A percentile compares a stretch with the other conserved stretches of the same genome.
Evolutionary conservation across 192 early-diverging fungal genomes (phyloP).

Genomic region (Coemansia sp.): DNA sequence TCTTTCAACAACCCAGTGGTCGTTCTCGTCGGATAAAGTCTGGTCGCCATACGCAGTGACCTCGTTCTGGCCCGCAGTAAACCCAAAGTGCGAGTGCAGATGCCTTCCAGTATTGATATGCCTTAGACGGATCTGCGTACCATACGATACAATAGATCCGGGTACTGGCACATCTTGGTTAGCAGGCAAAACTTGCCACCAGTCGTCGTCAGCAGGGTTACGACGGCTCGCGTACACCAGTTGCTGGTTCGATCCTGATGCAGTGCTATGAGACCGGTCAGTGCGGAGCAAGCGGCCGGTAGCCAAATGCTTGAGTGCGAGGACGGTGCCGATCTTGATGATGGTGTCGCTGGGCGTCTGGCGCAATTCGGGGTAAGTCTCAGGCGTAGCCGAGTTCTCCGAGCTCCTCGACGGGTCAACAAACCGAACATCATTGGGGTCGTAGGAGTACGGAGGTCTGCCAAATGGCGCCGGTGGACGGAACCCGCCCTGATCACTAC

Average conservation of each 20-base stretch:
- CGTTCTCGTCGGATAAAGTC: slow-evolving; percentile 57
- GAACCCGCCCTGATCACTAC: slow-evolving; percentile 21
- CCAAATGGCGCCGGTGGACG: slow-evolving; percentile 42
- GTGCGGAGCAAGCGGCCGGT: slow-evolving; percentile 59
- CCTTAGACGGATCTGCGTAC: slow-evolving; percentile 58
- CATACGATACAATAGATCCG: slow-evolving; percentile 53
- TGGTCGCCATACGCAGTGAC: slow-evolving; percentile 60
- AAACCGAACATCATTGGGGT: slow-evolving; percentile 30
- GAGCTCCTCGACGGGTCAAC: slow-evolving; percentile 49
- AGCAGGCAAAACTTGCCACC: slow-evolving; percentile 62
- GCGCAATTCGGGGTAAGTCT: slow-evolving; percentile 46
- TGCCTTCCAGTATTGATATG: slow-evolving; percentile 57
- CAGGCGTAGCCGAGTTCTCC: slow-evolving; percentile 37
- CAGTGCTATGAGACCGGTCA: slow-evolving; percentile 45
- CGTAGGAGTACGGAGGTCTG: slow-evolving; percentile 32
- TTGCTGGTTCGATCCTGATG: slow-evolving; percentile 60
- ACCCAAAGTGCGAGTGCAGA: slow-evolving; percentile 61
- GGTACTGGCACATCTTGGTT: slow-evolving; percentile 41
- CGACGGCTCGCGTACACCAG: slow-evolving; percentile 57
- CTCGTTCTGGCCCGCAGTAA: slow-evolving; percentile 59
- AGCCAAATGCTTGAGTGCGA: slow-evolving; percentile 62
- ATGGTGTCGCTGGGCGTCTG: slow-evolving; percentile 39
- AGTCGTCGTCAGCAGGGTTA: slow-evolving; percentile 43
- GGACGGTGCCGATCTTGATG: slow-evolving; percentile 48
- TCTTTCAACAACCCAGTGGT: slow-evolving; percentile 61